Base-by-base conservation (phyloP, 1,139 yeast genomes). In the Kodamaea derodonti region DNA sequence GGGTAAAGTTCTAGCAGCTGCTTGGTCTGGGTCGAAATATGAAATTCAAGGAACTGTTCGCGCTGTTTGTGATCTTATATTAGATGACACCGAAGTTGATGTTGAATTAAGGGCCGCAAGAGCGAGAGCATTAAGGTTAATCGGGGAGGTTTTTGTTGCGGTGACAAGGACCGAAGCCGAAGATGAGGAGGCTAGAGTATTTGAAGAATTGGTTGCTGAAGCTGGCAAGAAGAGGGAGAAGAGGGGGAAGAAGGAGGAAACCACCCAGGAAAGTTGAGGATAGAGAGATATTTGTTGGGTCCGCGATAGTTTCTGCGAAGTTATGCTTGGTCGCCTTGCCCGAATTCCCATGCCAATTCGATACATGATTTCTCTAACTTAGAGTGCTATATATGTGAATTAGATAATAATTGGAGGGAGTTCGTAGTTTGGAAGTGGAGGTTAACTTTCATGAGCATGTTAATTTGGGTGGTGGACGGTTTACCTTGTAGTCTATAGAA, bases 1-100 rank as follows among this genome's bases (percentile, higher is more conserved):
- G 77, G 97, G 96, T 27, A 92, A 90, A 56, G 90, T 90, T 3
- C 67, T 90, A 33, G 90, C 94, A 3, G 97, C 97, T 0, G 95
- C 97, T 8, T 90, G 98, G 98, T 82, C 84, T 32, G 97, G 97
- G 1, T 85, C 96, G 15, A 80, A 80, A 49, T 82, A 80, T 57
- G 98, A 90, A 58, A 84, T 90, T 38, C 92, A 85, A 53, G 76
- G 92, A n/a, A 86, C 95, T 1, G 69, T 87, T 24, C 67, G 97
- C 39, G 86, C 78, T 15, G 97, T 90, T 12, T 90, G 96, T 56
- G 95, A 88, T 53, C 63, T 61, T 31, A 81, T 88, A 4, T 65
- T 92, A 34, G 83, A 83, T 46, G 86, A 84, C 52, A 60, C 69
- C 33, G 64, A 67, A 1, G 84, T 78, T 4, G 62, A 78, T 2